Evolutionary conservation across 1,139 yeast species (phyloP).

Genomic region (Zhuliangozyma parablackwelliae): DNA sequence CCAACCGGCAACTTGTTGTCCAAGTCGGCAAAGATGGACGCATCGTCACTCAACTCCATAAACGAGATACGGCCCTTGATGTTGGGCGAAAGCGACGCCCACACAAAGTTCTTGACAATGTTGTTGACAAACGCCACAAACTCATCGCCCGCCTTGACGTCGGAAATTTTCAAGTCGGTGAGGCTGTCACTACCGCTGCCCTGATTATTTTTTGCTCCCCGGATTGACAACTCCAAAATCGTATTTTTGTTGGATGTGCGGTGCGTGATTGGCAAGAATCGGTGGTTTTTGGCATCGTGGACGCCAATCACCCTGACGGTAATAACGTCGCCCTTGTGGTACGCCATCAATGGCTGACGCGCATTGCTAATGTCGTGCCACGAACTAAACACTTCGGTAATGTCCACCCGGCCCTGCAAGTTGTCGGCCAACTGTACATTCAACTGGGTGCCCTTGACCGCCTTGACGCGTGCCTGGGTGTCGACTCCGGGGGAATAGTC

Average conservation of each 20-base stretch:
- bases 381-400: conserved; percentile 62
- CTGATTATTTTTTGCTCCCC: conserved; percentile 23
- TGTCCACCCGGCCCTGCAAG: conserved; percentile 75
- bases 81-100: conserved; percentile 69
- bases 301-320: conserved; percentile 70
- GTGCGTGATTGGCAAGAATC: conserved; percentile 66
- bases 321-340: conserved; percentile 54
- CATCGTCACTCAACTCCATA: conserved; percentile 60
- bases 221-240: conserved; percentile 57
- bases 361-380: conserved; percentile 54
- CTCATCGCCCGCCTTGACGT: conserved; percentile 38
- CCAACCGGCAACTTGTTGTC: conserved; percentile 66
- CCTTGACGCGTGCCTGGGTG: conserved; percentile 57
- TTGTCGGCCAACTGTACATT: conserved; percentile 76
- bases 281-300: conserved; percentile 70
- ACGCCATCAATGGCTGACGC: conserved; percentile 56
- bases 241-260: conserved; percentile 48
- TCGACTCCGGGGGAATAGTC: conserved; percentile 59
- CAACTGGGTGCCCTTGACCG: conserved; percentile 70
- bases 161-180: conserved; percentile 29
- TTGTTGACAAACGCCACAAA: conserved; percentile 53
- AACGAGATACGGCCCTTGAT: conserved; percentile 65
- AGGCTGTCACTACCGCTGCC: conserved; percentile 18
- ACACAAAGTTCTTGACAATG: conserved; percentile 49
- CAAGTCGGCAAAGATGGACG: conserved; percentile 45